A percentile compares a stretch with the other conserved stretches of the same genome.
phyloP scores from a whole-genome alignment of 2,329 filamentous ascomycete genomes.

The Penicillium olsonii region DNA sequence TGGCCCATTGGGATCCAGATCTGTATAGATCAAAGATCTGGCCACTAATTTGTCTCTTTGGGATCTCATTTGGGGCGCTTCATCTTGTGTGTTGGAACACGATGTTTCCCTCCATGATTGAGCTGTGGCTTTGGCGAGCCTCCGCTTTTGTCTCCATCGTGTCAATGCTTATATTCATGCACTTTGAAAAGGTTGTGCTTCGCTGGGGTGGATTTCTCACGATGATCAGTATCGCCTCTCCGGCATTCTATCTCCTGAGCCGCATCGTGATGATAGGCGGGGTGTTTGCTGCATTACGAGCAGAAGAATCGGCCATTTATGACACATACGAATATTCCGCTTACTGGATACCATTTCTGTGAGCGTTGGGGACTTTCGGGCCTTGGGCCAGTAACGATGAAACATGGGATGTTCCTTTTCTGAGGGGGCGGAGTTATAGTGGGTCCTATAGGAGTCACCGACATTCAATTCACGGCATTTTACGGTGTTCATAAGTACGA shows the following conservation, averaged over 20 bases:
- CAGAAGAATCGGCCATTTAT: neutral
- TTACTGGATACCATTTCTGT: constrained; percentile 2
- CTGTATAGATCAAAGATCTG: neutral
- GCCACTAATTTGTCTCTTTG: neutral
- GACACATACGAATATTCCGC: neutral
- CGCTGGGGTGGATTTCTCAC: constrained; percentile 1
- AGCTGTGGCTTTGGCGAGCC: neutral
- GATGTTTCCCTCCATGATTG: neutral
- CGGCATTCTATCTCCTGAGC: neutral
- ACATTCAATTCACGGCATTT: no score
- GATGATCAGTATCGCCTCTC: constrained; percentile 1
- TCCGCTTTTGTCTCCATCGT: neutral
- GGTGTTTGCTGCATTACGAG: constrained; percentile 1
- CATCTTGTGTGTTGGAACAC: neutral
- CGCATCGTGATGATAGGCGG: constrained; percentile 3
- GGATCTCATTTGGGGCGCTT: neutral
- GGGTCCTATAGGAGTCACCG: no score
- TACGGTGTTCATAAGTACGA: no score
- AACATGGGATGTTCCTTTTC: no score
- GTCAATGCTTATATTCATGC: constrained; percentile 3
- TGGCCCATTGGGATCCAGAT: neutral
- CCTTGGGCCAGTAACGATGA: no score
- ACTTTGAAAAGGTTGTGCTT: constrained; percentile 2
- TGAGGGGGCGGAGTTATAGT: no score
- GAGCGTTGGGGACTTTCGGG: neutral